Percentiles rank a stretch among this genome's conserved stretches.
Conservation (phyloP, 2,329 filamentous ascomycete species). For the Colletotrichum camelliae region DNA sequence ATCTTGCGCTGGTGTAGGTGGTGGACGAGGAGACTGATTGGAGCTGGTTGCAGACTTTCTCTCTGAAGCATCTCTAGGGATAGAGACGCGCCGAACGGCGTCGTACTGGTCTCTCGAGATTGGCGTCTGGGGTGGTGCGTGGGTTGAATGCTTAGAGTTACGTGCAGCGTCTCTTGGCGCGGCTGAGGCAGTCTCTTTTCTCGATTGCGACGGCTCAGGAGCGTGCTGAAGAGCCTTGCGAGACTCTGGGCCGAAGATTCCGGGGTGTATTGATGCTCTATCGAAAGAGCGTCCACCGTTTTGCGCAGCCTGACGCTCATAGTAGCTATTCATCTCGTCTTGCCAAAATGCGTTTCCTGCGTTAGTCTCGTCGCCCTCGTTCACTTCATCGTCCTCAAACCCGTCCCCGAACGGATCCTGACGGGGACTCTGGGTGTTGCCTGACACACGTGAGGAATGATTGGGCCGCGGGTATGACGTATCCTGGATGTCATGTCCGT, state of each 20-base stretch:
- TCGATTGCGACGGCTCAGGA: not conserved
- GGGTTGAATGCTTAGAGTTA: not conserved
- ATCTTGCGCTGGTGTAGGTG: not conserved
- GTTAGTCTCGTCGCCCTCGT: not conserved
- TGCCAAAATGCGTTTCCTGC: not conserved
- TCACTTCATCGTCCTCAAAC: not conserved
- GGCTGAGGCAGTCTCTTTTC: not conserved
- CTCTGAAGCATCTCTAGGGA: not conserved
- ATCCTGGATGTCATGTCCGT: not conserved
- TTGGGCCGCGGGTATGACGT: not conserved
- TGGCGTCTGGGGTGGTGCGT: not conserved
- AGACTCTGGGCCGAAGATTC: not conserved
- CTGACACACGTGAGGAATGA: not conserved
- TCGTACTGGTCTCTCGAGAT: not conserved
- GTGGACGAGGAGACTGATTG: not conserved
- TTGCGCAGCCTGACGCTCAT: not conserved
- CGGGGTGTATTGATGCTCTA: not conserved
- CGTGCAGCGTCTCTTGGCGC: not conserved
- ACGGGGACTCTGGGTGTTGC: not conserved
- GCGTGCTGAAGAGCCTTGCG: not conserved
- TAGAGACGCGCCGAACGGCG: not conserved
- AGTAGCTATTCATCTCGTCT: not conserved
- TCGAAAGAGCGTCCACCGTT: not conserved
- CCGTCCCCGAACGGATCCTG: not conserved
- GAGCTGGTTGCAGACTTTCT: not conserved